A percentile compares a stretch with the other conserved stretches of the same genome.
phyloP scores from a whole-genome alignment of 2,329 filamentous ascomycete genomes.

The Colletotrichum horii region DNA sequence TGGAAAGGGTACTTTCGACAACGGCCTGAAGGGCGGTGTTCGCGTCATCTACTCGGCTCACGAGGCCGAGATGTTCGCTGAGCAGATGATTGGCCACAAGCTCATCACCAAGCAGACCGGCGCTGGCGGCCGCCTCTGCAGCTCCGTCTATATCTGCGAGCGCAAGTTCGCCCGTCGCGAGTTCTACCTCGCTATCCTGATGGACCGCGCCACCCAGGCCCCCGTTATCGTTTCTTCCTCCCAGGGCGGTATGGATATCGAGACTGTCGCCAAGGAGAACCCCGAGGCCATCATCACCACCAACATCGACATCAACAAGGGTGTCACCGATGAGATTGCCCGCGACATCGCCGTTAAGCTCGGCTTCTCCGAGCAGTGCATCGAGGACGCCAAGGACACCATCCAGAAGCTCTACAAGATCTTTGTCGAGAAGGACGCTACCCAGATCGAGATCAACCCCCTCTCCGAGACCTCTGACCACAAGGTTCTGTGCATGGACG shows the following conservation, averaged over 20 bases:
- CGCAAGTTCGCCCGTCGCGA: constrained; percentile 99
- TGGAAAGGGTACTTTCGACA: constrained; percentile 98
- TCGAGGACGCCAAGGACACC: constrained; percentile 92
- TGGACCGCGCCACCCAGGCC: constrained; percentile 90
- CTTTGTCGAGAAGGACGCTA: constrained; percentile 98
- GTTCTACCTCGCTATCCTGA: constrained; percentile 98
- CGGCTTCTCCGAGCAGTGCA: constrained; percentile 97
- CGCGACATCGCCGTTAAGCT: constrained; percentile 88
- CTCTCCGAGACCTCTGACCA: constrained; percentile 98
- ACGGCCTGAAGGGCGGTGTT: constrained; percentile 98
- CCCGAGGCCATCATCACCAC: constrained; percentile 96
- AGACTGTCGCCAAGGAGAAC: constrained; percentile 96
- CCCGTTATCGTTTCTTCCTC: constrained; percentile 98
- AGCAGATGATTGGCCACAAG: constrained; percentile 99
- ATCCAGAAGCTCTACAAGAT: constrained; percentile 99
- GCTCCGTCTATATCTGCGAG: constrained; percentile 98
- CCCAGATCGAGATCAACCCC: constrained; percentile 99
- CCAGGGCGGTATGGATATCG: constrained; percentile 99
- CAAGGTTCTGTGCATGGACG: constrained; percentile 98
- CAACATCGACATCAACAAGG: constrained; percentile 89
- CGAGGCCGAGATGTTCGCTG: constrained; percentile 94
- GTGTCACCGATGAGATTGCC: constrained; percentile 95
- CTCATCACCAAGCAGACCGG: constrained; percentile 99
- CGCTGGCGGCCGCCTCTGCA: constrained; percentile 91
- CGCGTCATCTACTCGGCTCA: constrained; percentile 98